These are phyloP conservation scores for Ulmus americana DNA, from an alignment of 331 rosid species.

Conservation along the genomic window DNA sequence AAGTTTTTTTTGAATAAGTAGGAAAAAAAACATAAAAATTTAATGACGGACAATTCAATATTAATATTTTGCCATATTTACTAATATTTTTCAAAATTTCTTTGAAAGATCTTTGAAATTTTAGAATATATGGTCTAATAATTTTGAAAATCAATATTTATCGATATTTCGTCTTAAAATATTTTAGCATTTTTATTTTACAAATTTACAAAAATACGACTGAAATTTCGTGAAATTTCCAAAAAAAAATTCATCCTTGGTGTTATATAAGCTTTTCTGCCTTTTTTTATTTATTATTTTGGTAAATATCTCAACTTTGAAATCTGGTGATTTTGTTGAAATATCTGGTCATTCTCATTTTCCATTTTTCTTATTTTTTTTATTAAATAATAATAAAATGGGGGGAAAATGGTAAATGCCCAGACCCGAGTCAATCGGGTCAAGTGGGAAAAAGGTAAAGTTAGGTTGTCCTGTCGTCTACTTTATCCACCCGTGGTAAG, in stretches of 20 bases:
- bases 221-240: background rate
- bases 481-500: conserved; percentile 10
- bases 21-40: too few relatives aligned
- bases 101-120: too few relatives aligned
- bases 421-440: conserved; percentile 16
- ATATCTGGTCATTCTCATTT: background rate
- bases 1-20: too few relatives aligned
- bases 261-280: background rate
- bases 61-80: too few relatives aligned
- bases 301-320: background rate
- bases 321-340: background rate
- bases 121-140: too few relatives aligned
- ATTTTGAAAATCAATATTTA: too few relatives aligned
- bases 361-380: background rate
- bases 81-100: too few relatives aligned
- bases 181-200: too few relatives aligned
- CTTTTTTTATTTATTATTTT: background rate
- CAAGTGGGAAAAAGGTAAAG: conserved; percentile 1
- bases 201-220: background rate
- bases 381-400: background rate
- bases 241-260: background rate
- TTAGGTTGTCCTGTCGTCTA: conserved; percentile 21
- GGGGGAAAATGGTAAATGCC: background rate
- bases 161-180: too few relatives aligned
- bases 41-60: too few relatives aligned